Evolutionary conservation across 202 grass and related monocot genomes (phyloP), one percentile per base, ranked within the genome.

Genomic region (Schoenoplectus tabernaemontani): DNA sequence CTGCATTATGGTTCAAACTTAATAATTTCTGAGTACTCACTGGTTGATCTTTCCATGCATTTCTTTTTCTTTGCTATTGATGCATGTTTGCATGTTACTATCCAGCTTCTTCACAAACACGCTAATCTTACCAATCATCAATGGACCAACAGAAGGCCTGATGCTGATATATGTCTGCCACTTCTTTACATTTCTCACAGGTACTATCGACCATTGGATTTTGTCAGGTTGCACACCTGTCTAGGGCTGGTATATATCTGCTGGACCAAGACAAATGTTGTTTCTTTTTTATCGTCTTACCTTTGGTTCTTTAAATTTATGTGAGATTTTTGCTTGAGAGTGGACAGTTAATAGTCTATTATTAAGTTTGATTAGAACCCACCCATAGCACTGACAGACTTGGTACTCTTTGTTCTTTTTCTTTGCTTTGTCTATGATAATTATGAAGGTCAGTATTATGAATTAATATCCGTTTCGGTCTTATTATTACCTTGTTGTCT

Each of bases 71-170:
- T 89, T 58, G 59, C 71, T 83, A 62, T 33, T 86, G 39, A 82
- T 50, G 9, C 15, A 82, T 80, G 42, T 41, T 41, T 59, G 83
- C 36, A 84, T 77, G 24, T 24, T 81, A 78, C 16, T 22, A 73
- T 62, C 44, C 92, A 99, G 96, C 82, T 99, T 88, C 85, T 99
- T 99, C 79, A 99, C 96, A 77, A 99, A 99, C 86, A 93, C 96
- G 0, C 92, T 99, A 57, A 95, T 99, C 66, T 89, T 99, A 76
- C 96, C 96, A 78, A 64, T 92, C 73, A 54, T 96, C 51, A 99
- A 99, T 82, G 96, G 96, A 82, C 96, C 96, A 46, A 99, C 96
- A 7, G 96, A 99, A 80, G 96, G 96, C 60, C 92, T 99, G 76
- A 99, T 99, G 96, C 82, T 99, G 85, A 95, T 99, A 57, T 99